phyloP scores from a whole-genome alignment of 1,284 basidiomycete species.

The Coniferiporia sulphurascens region DNA sequence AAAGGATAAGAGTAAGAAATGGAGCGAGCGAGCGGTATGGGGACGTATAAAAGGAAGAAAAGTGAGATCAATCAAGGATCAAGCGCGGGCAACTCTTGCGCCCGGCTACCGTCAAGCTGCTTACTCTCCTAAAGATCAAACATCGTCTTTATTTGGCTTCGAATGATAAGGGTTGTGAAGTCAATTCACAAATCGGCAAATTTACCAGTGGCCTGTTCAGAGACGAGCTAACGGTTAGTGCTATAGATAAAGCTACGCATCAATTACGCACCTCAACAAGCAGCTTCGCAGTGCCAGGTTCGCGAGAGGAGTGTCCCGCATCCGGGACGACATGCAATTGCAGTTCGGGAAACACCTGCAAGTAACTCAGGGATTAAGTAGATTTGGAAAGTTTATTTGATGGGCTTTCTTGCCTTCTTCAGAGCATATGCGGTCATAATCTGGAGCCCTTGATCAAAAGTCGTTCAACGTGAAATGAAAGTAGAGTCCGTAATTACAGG shows the following conservation, averaged over 20 bases:
- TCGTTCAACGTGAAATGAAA: background rate
- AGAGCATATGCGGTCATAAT: constrained; percentile 76
- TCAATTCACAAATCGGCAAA: constrained; percentile 34
- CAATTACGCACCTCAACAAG: constrained; percentile 58
- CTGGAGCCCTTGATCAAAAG: constrained; percentile 30
- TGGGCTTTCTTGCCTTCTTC: constrained; percentile 48
- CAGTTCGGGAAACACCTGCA: constrained; percentile 71
- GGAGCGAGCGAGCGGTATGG: background rate
- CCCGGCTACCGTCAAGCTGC: background rate
- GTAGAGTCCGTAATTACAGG: constrained; percentile 42
- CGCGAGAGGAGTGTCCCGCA: constrained; percentile 86
- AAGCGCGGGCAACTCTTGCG: constrained; percentile 5
- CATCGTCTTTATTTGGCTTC: background rate
- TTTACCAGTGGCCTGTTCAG: constrained; percentile 37
- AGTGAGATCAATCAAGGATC: background rate
- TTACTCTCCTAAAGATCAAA: background rate
- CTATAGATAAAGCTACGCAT: background rate
- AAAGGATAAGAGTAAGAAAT: background rate
- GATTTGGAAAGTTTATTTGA: background rate
- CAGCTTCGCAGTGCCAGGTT: constrained; percentile 68
- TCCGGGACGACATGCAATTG: constrained; percentile 82
- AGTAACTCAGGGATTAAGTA: constrained; percentile 1
- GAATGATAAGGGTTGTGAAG: background rate
- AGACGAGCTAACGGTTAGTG: background rate
- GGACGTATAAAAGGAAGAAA: background rate